Conservation (phyloP, 805 yeast species). For the Lachancea dasiensis region DNA sequence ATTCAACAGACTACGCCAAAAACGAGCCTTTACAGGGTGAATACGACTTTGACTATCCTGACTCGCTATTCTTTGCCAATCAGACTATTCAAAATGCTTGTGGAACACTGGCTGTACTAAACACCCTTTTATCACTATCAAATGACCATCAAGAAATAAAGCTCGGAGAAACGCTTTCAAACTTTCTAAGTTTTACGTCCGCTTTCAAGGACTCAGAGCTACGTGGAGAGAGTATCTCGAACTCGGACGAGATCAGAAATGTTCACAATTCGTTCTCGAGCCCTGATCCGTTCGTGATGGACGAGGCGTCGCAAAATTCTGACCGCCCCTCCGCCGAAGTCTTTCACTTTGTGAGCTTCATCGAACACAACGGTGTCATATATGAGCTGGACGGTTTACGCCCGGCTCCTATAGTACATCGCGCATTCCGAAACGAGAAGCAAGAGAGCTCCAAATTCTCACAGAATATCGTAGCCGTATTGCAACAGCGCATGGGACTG, state of each 20-base stretch:
- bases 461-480: conserved; percentile 38
- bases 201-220: conserved; percentile 47
- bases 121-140: conserved; percentile 37
- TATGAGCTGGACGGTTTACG: conserved; percentile 62
- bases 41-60: conserved; percentile 33
- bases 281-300: conserved; percentile 48
- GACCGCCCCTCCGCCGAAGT: conserved; percentile 42
- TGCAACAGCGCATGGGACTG: conserved; percentile 42
- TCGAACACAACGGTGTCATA: conserved; percentile 37
- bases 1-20: conserved; percentile 22
- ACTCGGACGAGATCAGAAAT: conserved; percentile 48
- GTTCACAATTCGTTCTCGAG: conserved; percentile 58
- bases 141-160: conserved; percentile 36
- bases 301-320: conserved; percentile 27
- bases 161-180: conserved; percentile 43
- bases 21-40: conserved; percentile 42
- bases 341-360: conserved; percentile 57
- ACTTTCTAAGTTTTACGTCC: conserved; percentile 44
- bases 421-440: conserved; percentile 33
- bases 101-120: conserved; percentile 67
- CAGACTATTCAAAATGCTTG: conserved; percentile 66
- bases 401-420: conserved; percentile 49
- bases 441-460: conserved; percentile 34
- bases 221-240: conserved; percentile 56
- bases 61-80: conserved; percentile 49